Conservation (phyloP, 106 monocot genomes). For the Allium cepa region DNA sequence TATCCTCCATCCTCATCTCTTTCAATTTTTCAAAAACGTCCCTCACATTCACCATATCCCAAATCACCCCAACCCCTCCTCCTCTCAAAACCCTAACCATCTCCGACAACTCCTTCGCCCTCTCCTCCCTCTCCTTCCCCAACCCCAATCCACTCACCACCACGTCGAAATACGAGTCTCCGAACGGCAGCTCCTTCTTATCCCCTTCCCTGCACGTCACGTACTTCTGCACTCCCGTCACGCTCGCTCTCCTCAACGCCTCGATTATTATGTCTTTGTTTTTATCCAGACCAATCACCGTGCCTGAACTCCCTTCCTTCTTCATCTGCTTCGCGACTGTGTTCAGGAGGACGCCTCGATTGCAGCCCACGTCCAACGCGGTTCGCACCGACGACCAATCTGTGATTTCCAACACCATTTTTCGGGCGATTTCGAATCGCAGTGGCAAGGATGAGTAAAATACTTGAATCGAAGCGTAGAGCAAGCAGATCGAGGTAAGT, state of each 20-base stretch:
- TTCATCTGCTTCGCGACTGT: conserved; percentile 34
- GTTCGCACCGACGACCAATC: not conserved
- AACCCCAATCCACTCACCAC: conserved; percentile 35
- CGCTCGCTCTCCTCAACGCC: conserved; percentile 37
- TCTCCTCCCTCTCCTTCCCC: conserved; percentile 27
- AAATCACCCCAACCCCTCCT: conserved; percentile 49
- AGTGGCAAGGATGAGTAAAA: not conserved
- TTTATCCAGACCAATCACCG: conserved; percentile 50
- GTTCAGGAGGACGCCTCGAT: conserved; percentile 5
- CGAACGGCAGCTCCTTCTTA: conserved; percentile 37
- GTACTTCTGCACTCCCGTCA: conserved; percentile 66
- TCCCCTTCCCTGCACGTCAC: conserved; percentile 78
- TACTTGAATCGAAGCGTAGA: not conserved
- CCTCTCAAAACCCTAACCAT: conserved; percentile 57
- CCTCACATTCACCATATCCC: conserved; percentile 39
- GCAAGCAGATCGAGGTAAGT: not conserved
- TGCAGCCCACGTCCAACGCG: conserved; percentile 6
- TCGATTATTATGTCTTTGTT: conserved; percentile 29
- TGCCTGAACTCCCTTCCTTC: conserved; percentile 36
- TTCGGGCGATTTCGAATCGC: not conserved
- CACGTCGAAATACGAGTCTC: conserved; percentile 48
- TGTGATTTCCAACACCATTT: not conserved
- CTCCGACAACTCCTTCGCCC: conserved; percentile 42
- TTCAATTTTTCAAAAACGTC: conserved; percentile 30
- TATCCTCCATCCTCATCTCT: conserved; percentile 63